Base-by-base conservation (phyloP, 805 yeast species). In the Wickerhamomyces canadensis region DNA sequence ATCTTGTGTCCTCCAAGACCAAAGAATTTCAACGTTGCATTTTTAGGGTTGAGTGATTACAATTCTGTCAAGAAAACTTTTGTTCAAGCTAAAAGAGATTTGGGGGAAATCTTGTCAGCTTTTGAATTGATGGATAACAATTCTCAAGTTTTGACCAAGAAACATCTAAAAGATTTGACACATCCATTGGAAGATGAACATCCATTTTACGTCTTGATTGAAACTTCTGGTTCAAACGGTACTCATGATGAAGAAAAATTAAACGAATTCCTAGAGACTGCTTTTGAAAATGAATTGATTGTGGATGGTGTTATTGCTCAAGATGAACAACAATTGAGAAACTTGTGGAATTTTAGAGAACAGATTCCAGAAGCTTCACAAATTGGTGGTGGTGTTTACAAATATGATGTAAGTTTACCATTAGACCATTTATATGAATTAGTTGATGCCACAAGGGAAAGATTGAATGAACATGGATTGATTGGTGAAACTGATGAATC, bases 271-370 rank as follows among this genome's bases (percentile, higher is more conserved):
- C 69, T 93, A 55, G 98, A 88, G 49, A 66, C 66, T 22, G 82
- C 81, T 13, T 84, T 93, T 87, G 96, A 84, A 60, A 73, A 76
- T 22, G 98, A 82, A 35, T 59, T 79, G 33, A 89, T 93, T 23
- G 68, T 71, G n/a, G 98, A 93, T 60, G 98, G 98, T 54, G 89
- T 87, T 28, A 84, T 93, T 46, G 96, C 98, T 7, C 96, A 88
- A 61, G 97, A 89, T 59, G 96, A 86, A 64, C 70, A 93, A 2
- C 98, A 93, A 62, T 63, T 85, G 42, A 70, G 69, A 43, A 78
- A 78, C 38, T 71, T 93, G 51, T 93, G 98, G 98, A 67, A 79
- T 24, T 93, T 98, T 98, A 80, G 98, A 65, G 98, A 93, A 64
- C 74, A 82, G 44, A 78, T 91, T 45, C 87, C 96, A 28, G 98